Percentiles rank a stretch among this genome's conserved stretches.
These are phyloP conservation scores for Paramecium tetraurelia DNA, from an alignment of 73 alveolate species.

Conservation along the genomic window DNA sequence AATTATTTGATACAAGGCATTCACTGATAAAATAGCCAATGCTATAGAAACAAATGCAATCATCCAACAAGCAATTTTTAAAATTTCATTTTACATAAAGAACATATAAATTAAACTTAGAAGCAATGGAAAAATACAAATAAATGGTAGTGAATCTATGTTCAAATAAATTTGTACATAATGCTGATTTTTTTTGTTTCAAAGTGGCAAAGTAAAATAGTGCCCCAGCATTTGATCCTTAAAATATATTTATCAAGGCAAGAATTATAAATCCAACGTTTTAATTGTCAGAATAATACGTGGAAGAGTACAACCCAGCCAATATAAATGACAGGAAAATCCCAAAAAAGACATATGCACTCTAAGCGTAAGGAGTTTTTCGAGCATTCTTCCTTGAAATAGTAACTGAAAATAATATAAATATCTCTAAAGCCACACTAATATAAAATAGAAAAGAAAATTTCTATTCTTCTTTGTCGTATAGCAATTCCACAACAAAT, in stretches of 20 bases:
- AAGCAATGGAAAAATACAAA: not conserved
- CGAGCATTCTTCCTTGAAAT: not conserved
- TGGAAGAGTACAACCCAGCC: not conserved
- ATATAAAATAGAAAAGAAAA: not conserved
- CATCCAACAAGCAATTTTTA: not conserved
- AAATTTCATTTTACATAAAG: not conserved
- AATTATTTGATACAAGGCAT: not conserved
- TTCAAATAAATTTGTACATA: not conserved
- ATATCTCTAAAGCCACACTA: not conserved
- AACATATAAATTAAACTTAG: not conserved
- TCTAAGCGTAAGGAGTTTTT: not conserved
- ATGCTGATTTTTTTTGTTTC: not conserved
- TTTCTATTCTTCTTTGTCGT: not conserved
- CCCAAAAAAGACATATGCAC: constrained; percentile 22
- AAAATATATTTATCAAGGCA: not conserved
- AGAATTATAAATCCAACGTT: not conserved
- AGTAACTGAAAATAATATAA: not conserved
- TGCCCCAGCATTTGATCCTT: constrained; percentile 12
- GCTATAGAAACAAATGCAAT: not conserved
- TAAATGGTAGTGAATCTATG: not conserved
- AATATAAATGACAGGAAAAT: not conserved
- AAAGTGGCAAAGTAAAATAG: not conserved
- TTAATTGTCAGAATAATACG: not conserved
- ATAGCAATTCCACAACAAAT: not conserved
- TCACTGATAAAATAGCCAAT: not conserved